Conservation (phyloP, 768 basidiomycete species). For the Tulasnella sp. region DNA sequence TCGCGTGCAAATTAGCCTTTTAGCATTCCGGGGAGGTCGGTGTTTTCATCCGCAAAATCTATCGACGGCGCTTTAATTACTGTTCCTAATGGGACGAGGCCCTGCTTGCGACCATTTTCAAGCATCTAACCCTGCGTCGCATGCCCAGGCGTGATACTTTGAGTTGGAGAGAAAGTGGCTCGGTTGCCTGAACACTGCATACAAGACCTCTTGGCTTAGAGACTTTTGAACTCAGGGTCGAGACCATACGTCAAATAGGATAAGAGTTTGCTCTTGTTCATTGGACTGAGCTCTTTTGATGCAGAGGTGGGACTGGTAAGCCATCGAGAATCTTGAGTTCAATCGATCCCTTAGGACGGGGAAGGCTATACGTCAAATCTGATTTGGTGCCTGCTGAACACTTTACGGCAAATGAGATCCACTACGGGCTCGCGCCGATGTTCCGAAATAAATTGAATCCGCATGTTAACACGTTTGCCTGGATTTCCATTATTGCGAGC, state of each 20-base stretch:
- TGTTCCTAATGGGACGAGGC: neutral
- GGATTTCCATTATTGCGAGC: neutral
- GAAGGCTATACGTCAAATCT: slow-evolving; percentile 18
- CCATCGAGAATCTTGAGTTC: neutral
- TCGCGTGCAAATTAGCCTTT: slow-evolving; percentile 13
- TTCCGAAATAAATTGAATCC: neutral
- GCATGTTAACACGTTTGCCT: neutral
- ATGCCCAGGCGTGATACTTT: neutral
- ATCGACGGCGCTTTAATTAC: neutral
- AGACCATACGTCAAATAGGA: neutral
- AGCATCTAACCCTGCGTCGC: neutral
- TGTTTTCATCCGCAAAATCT: neutral
- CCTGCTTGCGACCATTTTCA: neutral
- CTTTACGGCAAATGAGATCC: neutral
- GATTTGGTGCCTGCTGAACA: neutral
- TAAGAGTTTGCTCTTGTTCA: neutral
- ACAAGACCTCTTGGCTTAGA: neutral
- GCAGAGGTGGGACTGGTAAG: neutral
- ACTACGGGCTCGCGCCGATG: neutral
- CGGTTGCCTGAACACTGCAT: neutral
- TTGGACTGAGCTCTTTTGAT: neutral
- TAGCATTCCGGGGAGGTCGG: slow-evolving; percentile 11
- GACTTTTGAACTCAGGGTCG: slow-evolving; percentile 1
- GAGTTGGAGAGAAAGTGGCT: neutral
- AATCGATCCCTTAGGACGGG: neutral